Base-by-base conservation (phyloP, 2,329 filamentous ascomycete species). In the Talaromyces marneffei region DNA sequence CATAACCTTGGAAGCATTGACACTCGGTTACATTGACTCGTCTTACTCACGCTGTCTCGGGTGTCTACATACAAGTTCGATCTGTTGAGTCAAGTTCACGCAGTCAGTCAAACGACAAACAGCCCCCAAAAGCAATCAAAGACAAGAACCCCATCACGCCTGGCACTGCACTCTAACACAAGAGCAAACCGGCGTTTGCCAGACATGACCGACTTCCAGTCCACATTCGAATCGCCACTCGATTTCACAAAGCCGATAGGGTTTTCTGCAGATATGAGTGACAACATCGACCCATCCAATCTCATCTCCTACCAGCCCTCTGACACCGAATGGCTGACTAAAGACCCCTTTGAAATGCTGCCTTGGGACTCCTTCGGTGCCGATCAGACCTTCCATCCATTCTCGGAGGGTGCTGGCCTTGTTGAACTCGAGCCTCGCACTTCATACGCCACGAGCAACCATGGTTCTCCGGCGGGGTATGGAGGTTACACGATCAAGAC, bases 301-400 rank as follows among this genome's bases (percentile, higher is more conserved):
- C 61, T 63, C 2, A 52, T 60, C 14, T 44, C 54, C 16, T 57
- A 57, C 16, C 48, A 46, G 40, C 58, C 52, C 9, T 59, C 61
- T 31, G 57, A 59, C 33, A 35, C 53, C 57, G 61, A 60, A 50
- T 63, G 61, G 61, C 44, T 60, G 40, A 54, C 31, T 42, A 63
- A 63, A 27, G 57, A 60, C 20, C 35, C 61, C 12, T 44, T 63
- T 14, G 61, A 60, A 8, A 52, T 63, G 20, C 37, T 60, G 40
- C 44, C 57, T 5, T 63, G 61, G 61, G 57, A 63, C 35, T 42
- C 58, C 27, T 58, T 57, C 7, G 56, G 40, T 31, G 35, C 27
- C 23, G 44, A 62, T 42, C 56, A 58, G 53, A 9, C 57, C 16
- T 63, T 63, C 44, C 46, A 60, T 20, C 50, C 53, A 18, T 53